Base-by-base conservation (phyloP, 2,329 filamentous ascomycete genomes). In the Penicillium corylophilum region DNA sequence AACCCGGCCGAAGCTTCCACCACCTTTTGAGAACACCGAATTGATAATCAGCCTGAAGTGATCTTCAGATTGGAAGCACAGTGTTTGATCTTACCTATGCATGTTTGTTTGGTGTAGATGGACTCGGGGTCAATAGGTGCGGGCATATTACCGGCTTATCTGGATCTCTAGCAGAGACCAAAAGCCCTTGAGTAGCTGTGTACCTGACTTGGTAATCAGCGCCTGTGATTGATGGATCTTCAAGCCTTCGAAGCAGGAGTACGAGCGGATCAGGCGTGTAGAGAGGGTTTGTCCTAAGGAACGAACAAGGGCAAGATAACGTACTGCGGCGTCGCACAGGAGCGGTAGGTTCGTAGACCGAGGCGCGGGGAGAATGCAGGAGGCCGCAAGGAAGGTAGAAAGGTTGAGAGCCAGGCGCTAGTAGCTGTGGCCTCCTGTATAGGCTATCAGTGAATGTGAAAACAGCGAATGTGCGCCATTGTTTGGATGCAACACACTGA, bases 1-100 rank as follows among this genome's bases (percentile, higher is more conserved):
- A 56, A 99, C 94, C 75, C 95, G 95, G 68, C 94, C 94, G 77
- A 99, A 99, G 74, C 93, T 97, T 55, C 94, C 94, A 63, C 94
- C 94, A 63, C 94, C 93, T 91, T 65, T 51, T 42, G 39, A 22
- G 9, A 28, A 22, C 10, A 6, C 47, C 35, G 12, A 13, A 23
- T 53, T 36, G 52, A 43, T 18, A 41, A 46, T 9, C 39, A 23
- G 10, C 12, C 26, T 2, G 12, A 10, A 20, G 5, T 9, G 6
- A n/a, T 10, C 18, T 36, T 31, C 33, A 36, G 13, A 24, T 22
- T 15, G 16, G n/a, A 23, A 2, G 41, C 9, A 12, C 12, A 22
- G 5, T 20, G 10, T n/a, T 16, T 29, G n/a, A 12, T 56, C 82
- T 63, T 74, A 90, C 87, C 88, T 73, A 94, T 93, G 77, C 88